Evolutionary conservation across 305 asterid species (phyloP).

Genomic region (Solanum hybrid): DNA sequence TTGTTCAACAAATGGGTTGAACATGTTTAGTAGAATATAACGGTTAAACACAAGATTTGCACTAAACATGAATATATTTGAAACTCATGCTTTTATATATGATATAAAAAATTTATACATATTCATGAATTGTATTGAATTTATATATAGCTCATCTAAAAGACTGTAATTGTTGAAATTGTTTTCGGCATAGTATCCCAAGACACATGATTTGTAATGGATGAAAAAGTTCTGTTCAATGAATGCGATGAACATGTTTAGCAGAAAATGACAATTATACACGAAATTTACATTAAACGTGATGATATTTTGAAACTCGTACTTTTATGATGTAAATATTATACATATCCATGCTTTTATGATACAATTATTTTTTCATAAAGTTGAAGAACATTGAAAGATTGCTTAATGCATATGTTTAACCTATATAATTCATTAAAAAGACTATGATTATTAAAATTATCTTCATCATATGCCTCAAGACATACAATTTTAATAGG

Average conservation of each 20-base stretch:
- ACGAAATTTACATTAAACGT: neutral
- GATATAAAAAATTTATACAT: neutral
- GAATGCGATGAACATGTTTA: neutral
- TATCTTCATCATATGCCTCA: neutral
- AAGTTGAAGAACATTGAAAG: neutral
- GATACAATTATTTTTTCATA: neutral
- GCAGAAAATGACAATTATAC: neutral
- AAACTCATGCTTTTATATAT: neutral
- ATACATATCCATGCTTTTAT: neutral
- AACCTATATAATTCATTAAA: neutral
- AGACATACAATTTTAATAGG: neutral
- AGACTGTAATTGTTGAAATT: neutral
- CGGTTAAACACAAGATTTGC: neutral
- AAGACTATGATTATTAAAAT: neutral
- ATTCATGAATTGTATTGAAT: neutral
- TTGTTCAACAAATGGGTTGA: neutral
- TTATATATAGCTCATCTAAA: neutral
- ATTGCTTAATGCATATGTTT: neutral
- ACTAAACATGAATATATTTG: neutral
- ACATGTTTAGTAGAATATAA: neutral
- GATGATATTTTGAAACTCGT: neutral
- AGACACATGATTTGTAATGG: neutral
- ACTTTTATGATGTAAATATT: neutral
- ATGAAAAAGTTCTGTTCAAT: neutral
- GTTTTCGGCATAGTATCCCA: neutral